These are phyloP conservation scores for Geotrichum citri-aurantii DNA, from an alignment of 1,139 yeast genomes.

Conservation along the genomic window DNA sequence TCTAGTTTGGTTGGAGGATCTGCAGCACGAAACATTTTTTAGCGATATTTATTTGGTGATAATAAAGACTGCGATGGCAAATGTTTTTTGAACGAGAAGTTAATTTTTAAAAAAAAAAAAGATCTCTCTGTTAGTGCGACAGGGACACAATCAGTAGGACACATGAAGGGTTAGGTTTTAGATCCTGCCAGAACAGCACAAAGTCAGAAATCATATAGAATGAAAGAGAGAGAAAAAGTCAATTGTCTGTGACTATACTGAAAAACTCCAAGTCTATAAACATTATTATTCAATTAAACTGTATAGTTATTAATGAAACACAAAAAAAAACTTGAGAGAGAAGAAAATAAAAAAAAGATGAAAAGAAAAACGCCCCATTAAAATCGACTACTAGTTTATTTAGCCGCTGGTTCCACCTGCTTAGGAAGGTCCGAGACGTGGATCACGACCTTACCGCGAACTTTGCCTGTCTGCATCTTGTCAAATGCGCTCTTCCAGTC, in stretches of 20 bases:
- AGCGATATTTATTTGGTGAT: not conserved
- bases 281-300: not conserved
- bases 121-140: not conserved
- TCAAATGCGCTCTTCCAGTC: constrained; percentile 49
- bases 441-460: constrained; percentile 58
- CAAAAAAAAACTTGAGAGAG: no score
- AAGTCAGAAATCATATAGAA: not conserved
- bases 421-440: constrained; percentile 1
- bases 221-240: no score
- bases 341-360: not conserved
- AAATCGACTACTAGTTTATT: not conserved
- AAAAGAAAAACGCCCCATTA: not conserved
- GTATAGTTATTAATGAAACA: not conserved
- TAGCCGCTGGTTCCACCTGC: not conserved
- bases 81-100: not conserved
- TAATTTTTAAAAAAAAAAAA: no score
- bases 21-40: constrained; percentile 26
- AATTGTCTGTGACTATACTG: not conserved
- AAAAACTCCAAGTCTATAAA: no score
- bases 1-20: constrained; percentile 23
- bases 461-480: constrained; percentile 42
- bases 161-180: not conserved
- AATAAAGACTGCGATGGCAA: not conserved
- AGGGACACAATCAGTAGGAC: not conserved
- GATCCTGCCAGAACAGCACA: no score